These are phyloP conservation scores for Gossypium trilobum DNA, from an alignment of 441 rosid species.

Conservation along the genomic window DNA sequence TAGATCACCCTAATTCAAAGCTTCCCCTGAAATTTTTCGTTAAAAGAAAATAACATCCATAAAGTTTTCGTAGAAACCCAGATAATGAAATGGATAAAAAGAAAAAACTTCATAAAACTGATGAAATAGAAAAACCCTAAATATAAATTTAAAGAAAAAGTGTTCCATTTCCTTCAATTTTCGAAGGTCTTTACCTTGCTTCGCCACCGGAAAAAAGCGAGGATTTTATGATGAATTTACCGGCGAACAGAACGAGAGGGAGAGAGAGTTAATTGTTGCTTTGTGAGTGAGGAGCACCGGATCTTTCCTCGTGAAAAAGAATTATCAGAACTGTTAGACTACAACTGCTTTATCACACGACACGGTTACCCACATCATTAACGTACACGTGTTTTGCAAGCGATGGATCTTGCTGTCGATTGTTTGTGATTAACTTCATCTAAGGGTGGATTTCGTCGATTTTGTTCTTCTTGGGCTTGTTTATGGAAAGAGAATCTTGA, in stretches of 20 bases:
- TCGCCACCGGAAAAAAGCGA: constrained; percentile 20
- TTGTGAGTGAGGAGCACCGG: constrained; percentile 44
- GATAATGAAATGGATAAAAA: neutral
- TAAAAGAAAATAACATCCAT: neutral
- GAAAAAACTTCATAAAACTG: neutral
- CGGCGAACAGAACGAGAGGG: constrained; percentile 15
- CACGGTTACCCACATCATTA: constrained; percentile 8
- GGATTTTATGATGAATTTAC: constrained; percentile 10
- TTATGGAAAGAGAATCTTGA: neutral
- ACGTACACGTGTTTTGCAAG: constrained; percentile 29
- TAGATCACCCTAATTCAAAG: neutral
- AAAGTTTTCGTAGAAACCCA: neutral
- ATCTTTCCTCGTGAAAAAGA: constrained; percentile 27
- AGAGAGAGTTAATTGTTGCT: constrained; percentile 13
- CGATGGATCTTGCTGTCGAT: constrained; percentile 29
- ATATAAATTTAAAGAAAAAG: constrained; percentile 2
- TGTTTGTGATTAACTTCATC: neutral
- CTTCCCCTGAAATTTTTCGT: neutral
- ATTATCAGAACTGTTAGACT: constrained; percentile 16
- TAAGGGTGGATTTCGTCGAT: neutral
- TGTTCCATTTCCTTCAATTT: neutral
- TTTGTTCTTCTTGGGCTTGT: neutral
- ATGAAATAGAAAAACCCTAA: neutral
- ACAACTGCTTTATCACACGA: constrained; percentile 28
- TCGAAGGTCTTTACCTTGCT: constrained; percentile 21